Evolutionary conservation across 495 filamentous ascomycete species (phyloP), one percentile per base, ranked within the genome.

Genomic region (Xylaria cubensis): DNA sequence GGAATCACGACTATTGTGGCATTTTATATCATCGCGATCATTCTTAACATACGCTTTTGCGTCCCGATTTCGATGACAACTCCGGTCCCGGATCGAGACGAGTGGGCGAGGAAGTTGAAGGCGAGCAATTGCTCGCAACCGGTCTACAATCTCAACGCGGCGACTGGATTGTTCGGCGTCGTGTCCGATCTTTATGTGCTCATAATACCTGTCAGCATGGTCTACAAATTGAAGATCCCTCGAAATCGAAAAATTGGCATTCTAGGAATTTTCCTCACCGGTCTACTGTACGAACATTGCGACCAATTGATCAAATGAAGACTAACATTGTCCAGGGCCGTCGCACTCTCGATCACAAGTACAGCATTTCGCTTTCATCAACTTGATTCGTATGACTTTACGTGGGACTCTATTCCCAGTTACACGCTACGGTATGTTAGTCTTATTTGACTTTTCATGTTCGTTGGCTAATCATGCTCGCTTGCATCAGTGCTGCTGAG

Each of bases 111-210:
- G 21, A 62, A 71, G 44, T 24, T 59, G 9, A 36, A 72, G 41
- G 56, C 64, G 32, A 75, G 67, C 71, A 61, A 15, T 42, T 72
- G 51, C 67, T 65, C 61, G 24, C 61, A 72, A 34, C 70, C 70
- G 3, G 62, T 65, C 24, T 72, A 65, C 21, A 72, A 72, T 9
- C 50, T 75, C 21, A 73, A 69, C n/a, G 66, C 56, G 10, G 71
- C 59, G 24, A 34, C 32, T 1, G 74, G 70, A 3, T 5, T 73
- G 12, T 73, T 75, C 21, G 51, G 74, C 15, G 50, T 73, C 26
- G 17, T 75, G 0, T 63, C 74, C 1, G 74, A 75, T 56, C 58
- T 75, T 50, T 75, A 75, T 26, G 42, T 75, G 46, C 74, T 75
- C 10, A 61, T 46, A 29, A 70, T 75, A 29, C 74, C 74, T 1